phyloP scores from a whole-genome alignment of 768 basidiomycete species.

The Antrodiella citrinella region DNA sequence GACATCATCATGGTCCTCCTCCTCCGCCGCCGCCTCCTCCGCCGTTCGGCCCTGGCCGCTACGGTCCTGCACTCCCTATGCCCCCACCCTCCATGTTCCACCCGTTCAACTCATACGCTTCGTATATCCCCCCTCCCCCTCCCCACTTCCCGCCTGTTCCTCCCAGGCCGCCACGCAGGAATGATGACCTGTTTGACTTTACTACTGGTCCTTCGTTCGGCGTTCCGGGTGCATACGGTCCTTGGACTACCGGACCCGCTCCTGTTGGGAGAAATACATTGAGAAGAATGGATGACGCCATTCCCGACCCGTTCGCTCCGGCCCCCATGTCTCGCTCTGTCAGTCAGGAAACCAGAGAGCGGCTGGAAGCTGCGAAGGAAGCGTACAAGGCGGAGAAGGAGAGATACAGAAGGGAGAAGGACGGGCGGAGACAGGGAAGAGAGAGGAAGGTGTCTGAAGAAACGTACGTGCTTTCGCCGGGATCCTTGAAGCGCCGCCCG shows the following conservation, averaged over 20 bases:
- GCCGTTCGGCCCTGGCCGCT: neutral
- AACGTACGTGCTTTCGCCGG: too few relatives aligned
- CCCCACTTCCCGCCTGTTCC: neutral
- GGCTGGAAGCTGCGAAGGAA: slow-evolving; percentile 57
- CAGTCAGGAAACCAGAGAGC: slow-evolving; percentile 16
- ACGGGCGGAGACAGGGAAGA: slow-evolving; percentile 25
- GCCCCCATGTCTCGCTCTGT: neutral
- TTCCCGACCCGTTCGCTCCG: neutral
- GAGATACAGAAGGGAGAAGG: slow-evolving; percentile 51
- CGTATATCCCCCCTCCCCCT: neutral
- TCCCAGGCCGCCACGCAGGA: too few relatives aligned
- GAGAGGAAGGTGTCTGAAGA: slow-evolving; percentile 12
- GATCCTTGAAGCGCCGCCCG: too few relatives aligned
- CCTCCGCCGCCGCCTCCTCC: slow-evolving; percentile 14
- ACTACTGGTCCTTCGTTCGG: too few relatives aligned
- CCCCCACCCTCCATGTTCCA: slow-evolving; percentile 3
- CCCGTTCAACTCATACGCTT: neutral
- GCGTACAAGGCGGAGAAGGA: slow-evolving; percentile 67
- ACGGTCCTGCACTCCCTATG: neutral
- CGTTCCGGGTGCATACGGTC: too few relatives aligned
- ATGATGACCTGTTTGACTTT: too few relatives aligned
- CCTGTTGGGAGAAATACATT: too few relatives aligned
- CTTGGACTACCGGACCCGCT: too few relatives aligned
- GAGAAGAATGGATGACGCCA: too few relatives aligned
- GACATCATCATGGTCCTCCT: slow-evolving; percentile 2